Conservation (phyloP, 192 early-diverging fungal genomes). For the Rhizophlyctis rosea region DNA sequence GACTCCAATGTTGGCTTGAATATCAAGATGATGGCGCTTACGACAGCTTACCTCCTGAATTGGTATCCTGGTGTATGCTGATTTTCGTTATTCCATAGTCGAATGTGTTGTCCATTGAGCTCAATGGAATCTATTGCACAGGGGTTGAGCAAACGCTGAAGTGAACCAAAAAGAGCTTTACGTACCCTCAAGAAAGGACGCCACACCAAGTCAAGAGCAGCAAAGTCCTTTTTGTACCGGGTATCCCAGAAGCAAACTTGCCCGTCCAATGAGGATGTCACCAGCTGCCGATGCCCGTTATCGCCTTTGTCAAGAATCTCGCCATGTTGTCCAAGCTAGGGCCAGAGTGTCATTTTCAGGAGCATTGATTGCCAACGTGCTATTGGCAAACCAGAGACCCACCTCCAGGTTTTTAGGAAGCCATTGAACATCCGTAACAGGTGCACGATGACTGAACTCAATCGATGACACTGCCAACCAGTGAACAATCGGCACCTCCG, state of each 20-base stretch:
- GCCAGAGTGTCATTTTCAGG: too few species aligned
- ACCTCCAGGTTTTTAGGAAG: constrained; percentile 52
- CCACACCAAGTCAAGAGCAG: constrained; percentile 55
- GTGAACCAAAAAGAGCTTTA: too few species aligned
- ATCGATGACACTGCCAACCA: constrained; percentile 54
- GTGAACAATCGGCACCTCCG: constrained; percentile 37
- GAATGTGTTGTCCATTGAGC: constrained; percentile 58
- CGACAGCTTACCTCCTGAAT: too few species aligned
- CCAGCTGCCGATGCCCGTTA: constrained; percentile 50
- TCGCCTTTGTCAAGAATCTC: constrained; percentile 45
- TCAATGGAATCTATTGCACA: constrained; percentile 43
- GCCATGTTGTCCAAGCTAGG: constrained; percentile 37
- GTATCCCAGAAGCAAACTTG: constrained; percentile 59
- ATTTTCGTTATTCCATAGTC: constrained; percentile 60
- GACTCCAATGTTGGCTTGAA: too few species aligned
- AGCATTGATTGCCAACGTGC: too few species aligned
- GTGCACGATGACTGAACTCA: constrained; percentile 47
- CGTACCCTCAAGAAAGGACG: constrained; percentile 52
- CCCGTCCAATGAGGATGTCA: constrained; percentile 55
- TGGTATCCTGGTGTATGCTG: constrained; percentile 27
- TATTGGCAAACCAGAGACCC: too few species aligned
- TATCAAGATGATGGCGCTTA: too few species aligned
- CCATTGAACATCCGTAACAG: constrained; percentile 56
- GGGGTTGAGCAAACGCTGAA: background rate
- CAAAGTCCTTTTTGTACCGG: constrained; percentile 55